phyloP scores from a whole-genome alignment of 257 asterid genomes.

The Solanum ahanhuiri region DNA sequence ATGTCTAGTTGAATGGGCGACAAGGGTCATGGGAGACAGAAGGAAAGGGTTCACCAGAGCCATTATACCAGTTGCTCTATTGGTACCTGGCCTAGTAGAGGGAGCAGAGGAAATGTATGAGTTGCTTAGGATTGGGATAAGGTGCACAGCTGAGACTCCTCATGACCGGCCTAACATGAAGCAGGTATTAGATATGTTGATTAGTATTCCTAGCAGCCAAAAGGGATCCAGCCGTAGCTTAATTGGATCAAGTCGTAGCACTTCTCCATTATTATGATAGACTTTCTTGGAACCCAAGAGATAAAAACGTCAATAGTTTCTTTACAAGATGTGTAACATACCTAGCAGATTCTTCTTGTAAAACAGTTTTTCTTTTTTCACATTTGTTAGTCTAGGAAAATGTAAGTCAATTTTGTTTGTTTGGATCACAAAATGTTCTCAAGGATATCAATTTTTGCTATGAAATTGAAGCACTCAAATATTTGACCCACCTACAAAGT shows the following conservation, averaged over 20 bases:
- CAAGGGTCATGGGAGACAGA: constrained; percentile 65
- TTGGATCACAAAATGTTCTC: background rate
- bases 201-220: constrained; percentile 32
- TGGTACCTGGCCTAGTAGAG: constrained; percentile 52
- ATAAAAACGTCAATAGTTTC: background rate
- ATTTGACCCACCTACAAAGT: background rate
- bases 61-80: constrained; percentile 41
- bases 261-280: constrained; percentile 8
- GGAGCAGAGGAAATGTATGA: constrained; percentile 74
- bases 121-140: constrained; percentile 59
- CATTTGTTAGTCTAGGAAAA: background rate
- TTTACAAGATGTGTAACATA: background rate
- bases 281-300: background rate
- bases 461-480: background rate
- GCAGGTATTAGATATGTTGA: constrained; percentile 73
- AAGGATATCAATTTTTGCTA: background rate
- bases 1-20: constrained; percentile 84
- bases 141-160: constrained; percentile 71
- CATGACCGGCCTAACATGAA: constrained; percentile 81
- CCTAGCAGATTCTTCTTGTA: background rate
- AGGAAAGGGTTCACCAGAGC: constrained; percentile 21
- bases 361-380: background rate
- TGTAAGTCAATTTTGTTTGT: constrained; percentile 10
- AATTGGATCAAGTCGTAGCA: constrained; percentile 12
- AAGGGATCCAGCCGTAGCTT: constrained; percentile 19